A percentile compares a stretch with the other conserved stretches of the same genome.
Conservation (phyloP, 306 rosid species). For the Senna siamea region DNA sequence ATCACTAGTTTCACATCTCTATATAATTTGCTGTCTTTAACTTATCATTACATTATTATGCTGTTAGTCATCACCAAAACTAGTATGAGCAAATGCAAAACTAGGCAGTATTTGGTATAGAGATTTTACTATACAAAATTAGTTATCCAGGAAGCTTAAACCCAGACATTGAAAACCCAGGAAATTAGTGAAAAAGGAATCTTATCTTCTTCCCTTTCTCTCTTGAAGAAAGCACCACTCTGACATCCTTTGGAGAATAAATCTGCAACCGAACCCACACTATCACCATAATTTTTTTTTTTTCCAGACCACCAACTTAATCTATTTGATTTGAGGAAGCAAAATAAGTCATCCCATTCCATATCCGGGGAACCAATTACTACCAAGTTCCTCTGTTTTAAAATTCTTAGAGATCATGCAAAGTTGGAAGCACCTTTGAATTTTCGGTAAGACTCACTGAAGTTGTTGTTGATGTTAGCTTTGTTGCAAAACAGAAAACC, state of each 20-base stretch:
- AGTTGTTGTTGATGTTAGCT: neutral
- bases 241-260: neutral
- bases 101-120: neutral
- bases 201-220: neutral
- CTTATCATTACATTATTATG: neutral
- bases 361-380: neutral
- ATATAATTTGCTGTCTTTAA: neutral
- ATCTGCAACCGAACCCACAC: neutral
- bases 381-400: neutral
- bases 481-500: neutral
- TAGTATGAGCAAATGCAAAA: neutral
- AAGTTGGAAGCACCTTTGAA: neutral
- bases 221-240: neutral
- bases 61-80: neutral
- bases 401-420: neutral
- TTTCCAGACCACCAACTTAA: neutral
- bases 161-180: neutral
- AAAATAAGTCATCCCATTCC: neutral
- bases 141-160: neutral
- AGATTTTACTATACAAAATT: neutral
- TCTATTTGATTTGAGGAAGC: neutral
- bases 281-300: neutral
- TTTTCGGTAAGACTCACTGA: neutral
- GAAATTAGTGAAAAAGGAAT: neutral
- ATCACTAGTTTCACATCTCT: neutral